A percentile compares a stretch with the other conserved stretches of the same genome.
Conservation (phyloP, 176 grass and related monocot genomes). For the Cenchrus purpureus region DNA sequence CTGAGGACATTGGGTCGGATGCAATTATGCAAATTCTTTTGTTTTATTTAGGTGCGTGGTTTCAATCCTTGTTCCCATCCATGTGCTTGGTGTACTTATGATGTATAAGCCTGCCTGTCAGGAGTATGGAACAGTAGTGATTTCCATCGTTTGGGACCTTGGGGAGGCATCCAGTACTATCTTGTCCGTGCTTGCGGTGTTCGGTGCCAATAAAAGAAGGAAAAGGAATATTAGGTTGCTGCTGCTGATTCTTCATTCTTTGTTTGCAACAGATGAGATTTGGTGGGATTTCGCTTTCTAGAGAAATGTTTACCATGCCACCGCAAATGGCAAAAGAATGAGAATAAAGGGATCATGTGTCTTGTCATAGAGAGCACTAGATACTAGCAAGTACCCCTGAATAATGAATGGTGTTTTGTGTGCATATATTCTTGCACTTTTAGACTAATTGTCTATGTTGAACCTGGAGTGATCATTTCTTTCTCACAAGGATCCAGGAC, state of each 20-base stretch:
- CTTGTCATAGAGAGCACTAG: constrained; percentile 29
- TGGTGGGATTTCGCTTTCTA: constrained; percentile 46
- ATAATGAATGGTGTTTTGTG: not conserved
- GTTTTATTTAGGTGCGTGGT: constrained; percentile 17
- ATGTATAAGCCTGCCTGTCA: not conserved
- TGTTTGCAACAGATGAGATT: constrained; percentile 24
- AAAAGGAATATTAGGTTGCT: not conserved
- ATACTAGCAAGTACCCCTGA: not conserved
- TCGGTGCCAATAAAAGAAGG: not conserved
- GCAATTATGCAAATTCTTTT: constrained; percentile 16
- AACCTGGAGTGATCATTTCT: not conserved
- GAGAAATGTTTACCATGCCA: constrained; percentile 17
- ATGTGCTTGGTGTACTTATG: not conserved
- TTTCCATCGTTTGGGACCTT: constrained; percentile 2
- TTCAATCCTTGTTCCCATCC: not conserved
- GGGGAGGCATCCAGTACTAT: not conserved
- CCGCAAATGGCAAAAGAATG: constrained; percentile 34
- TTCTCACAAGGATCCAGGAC: not conserved
- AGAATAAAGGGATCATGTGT: constrained; percentile 42
- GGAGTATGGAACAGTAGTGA: not conserved
- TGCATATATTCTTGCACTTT: constrained; percentile 26
- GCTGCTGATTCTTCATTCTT: constrained; percentile 10
- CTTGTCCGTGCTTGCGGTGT: constrained; percentile 5
- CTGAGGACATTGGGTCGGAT: not conserved
- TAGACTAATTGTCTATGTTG: not conserved